A percentile compares a stretch with the other conserved stretches of the same genome.
Evolutionary conservation across 2,329 filamentous ascomycete genomes (phyloP).

Genomic region (Exophiala bonariae): DNA sequence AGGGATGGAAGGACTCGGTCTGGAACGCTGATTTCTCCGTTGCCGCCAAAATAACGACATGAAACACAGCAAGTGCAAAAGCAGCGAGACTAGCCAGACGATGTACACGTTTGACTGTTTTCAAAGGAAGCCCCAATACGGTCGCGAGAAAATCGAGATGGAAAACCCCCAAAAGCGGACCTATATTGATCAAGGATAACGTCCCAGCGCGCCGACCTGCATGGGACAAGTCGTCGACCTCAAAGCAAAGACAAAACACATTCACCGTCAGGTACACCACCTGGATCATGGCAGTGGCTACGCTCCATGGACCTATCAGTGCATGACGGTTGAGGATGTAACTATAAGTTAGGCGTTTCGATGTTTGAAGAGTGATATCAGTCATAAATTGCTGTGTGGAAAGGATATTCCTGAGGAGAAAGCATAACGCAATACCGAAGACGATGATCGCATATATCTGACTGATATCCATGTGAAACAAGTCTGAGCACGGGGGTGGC

Average conservation of each 20-base stretch:
- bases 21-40: too few species aligned
- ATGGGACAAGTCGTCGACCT: not conserved
- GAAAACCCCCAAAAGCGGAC: not conserved
- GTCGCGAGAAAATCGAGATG: slow-evolving; percentile 3
- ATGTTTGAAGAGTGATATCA: too few species aligned
- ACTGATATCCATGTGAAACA: too few species aligned
- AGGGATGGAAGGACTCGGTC: too few species aligned
- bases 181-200: slow-evolving; percentile 1
- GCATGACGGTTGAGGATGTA: slow-evolving; percentile 2
- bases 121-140: not conserved
- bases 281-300: not conserved
- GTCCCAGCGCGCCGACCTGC: slow-evolving; percentile 1
- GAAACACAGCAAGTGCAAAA: too few species aligned
- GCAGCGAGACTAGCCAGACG: not conserved
- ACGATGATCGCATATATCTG: too few species aligned
- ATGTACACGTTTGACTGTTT: not conserved
- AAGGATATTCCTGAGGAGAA: too few species aligned
- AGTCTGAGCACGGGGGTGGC: too few species aligned
- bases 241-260: not conserved
- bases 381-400: too few species aligned
- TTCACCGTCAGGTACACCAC: slow-evolving; percentile 3
- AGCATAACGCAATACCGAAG: too few species aligned
- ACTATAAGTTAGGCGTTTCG: too few species aligned
- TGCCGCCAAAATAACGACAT: too few species aligned
- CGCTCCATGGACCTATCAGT: slow-evolving; percentile 1